These are phyloP conservation scores for Cladorrhinum sp. DNA, from an alignment of 2,329 filamentous ascomycete genomes.

Conservation along the genomic window DNA sequence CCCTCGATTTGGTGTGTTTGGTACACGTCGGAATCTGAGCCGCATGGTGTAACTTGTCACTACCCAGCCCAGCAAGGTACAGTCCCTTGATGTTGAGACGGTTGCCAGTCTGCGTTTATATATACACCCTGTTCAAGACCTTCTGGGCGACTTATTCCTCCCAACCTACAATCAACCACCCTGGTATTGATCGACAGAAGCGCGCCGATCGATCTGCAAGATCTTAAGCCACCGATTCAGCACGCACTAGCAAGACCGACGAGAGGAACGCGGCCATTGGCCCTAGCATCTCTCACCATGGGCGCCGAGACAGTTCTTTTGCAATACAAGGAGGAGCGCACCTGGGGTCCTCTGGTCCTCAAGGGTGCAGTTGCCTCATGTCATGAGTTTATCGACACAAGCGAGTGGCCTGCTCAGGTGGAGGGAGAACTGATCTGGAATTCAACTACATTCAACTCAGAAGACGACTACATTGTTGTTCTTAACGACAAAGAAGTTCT, in stretches of 20 bases:
- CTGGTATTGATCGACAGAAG: neutral
- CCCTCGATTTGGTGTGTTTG: conserved; percentile 16
- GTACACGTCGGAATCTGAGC: conserved; percentile 20
- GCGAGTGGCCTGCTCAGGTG: conserved; percentile 22
- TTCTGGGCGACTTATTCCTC: neutral
- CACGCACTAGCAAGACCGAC: neutral
- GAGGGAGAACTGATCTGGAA: conserved; percentile 24
- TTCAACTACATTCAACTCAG: conserved; percentile 13
- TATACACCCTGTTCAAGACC: conserved; percentile 1
- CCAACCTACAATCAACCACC: neutral
- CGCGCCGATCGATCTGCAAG: neutral
- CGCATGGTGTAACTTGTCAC: conserved; percentile 18
- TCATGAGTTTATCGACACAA: neutral
- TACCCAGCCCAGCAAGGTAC: neutral
- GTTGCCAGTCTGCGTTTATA: neutral
- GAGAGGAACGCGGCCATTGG: neutral
- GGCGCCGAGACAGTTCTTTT: conserved; percentile 20
- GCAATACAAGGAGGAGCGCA: neutral
- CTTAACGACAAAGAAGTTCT: conserved; percentile 28
- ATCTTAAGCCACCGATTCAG: neutral
- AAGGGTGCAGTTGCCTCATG: conserved; percentile 7
- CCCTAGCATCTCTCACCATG: conserved; percentile 14
- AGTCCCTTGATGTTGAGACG: neutral
- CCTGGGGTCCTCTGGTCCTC: conserved; percentile 14
- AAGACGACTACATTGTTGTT: conserved; percentile 27